Base-by-base conservation (phyloP, 257 asterid species). In the Solanum megistacrolobum region DNA sequence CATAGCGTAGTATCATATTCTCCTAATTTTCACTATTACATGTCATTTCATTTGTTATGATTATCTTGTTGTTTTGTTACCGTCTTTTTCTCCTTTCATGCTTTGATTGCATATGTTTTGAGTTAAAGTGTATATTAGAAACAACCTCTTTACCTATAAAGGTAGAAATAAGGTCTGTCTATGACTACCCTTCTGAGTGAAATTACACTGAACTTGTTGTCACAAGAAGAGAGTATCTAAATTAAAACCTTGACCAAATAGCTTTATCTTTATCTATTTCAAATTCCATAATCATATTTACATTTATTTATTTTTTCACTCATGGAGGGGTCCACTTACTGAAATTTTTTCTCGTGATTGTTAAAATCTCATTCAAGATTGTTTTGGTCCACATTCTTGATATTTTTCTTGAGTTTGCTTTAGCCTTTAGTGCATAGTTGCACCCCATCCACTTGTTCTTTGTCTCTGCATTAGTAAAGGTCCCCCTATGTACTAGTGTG, bases 191-290 rank as follows among this genome's bases (percentile, higher is more conserved):
- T n/a, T 10, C 2, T 55, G 0, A 16, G 32, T 65, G 13, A 65
- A n/a, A 65, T n/a, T 23, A 10, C 32, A n/a, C 8, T 65, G 11
- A 0, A 7, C 65, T 2, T 43, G 52, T 65, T 62, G 7, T 92
- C 98, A 95, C 91, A 66, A 87, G 52, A 92, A 91, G 98, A 94
- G 92, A 90, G 98, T 88, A 90, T 92, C 72, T 82, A 88, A 87
- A 35, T 89, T 55, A 89, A 89, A 31, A 69, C 82, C 82, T 65
- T 92, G 87, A 88, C 39, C 82, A 66, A 84, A 85, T 84, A 18
- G 32, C 27, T 9, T 68, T 85, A 85, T 81, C 29, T 27, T 20
- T 20, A 20, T 73, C 25, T 34, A 85, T n/a, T 41, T 85, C 62
- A 85, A 38, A 20, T 68, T 29, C 48, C 48, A 73, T 35, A 9